Percentiles rank a stretch among this genome's conserved stretches.
These are phyloP conservation scores for Morella rubra DNA, from an alignment of 306 rosid species.

Conservation along the genomic window DNA sequence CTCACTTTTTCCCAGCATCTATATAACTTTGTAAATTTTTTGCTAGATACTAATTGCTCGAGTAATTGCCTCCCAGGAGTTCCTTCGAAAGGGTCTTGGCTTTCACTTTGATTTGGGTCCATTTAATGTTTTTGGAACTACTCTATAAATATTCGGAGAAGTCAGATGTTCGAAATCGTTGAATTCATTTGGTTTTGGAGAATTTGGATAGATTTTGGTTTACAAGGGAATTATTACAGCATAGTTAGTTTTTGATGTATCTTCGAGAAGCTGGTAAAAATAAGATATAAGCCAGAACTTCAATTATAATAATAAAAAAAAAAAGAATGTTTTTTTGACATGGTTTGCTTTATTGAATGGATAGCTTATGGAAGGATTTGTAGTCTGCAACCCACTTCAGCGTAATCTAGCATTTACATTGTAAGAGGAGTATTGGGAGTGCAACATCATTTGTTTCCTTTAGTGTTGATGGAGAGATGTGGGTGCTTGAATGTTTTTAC, in stretches of 20 bases:
- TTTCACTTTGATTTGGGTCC: not conserved
- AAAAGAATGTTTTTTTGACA: not conserved
- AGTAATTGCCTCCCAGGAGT: not conserved
- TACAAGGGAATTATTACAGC: not conserved
- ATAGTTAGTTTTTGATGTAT: not conserved
- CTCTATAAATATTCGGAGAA: not conserved
- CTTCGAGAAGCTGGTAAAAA: not conserved
- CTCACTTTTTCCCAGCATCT: not conserved
- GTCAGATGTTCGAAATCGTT: not conserved
- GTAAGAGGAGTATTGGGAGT: not conserved
- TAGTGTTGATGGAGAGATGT: not conserved
- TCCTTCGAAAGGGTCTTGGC: not conserved
- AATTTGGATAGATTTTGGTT: not conserved
- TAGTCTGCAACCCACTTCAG: not conserved
- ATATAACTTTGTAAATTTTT: not conserved
- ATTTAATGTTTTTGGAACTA: not conserved
- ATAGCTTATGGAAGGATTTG: not conserved
- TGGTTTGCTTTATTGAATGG: not conserved
- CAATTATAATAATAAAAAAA: not conserved
- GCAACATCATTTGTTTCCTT: not conserved
- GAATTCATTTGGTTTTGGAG: not conserved
- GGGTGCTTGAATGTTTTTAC: conserved; percentile 5
- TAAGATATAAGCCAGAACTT: too few relatives aligned
- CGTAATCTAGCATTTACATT: not conserved
- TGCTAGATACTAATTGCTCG: not conserved